phyloP scores from a whole-genome alignment of 2,329 filamentous ascomycete genomes.

The Chaetothyriales sp. region DNA sequence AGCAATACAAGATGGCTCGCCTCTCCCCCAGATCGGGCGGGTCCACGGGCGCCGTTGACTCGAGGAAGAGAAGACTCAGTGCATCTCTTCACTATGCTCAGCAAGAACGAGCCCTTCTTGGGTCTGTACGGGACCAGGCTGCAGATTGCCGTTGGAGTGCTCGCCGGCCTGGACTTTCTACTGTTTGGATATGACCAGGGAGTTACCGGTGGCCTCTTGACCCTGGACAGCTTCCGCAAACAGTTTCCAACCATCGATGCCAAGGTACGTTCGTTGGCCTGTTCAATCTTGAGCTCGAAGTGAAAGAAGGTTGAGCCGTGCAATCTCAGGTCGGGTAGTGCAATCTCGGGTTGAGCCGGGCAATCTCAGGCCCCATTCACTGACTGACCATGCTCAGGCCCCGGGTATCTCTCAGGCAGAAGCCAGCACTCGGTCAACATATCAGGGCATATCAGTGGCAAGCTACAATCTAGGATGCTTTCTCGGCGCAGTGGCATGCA shows the following conservation, averaged over 20 bases:
- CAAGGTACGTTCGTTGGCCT: neutral
- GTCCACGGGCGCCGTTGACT: too few relatives aligned
- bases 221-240: constrained; percentile 45
- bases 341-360: too few relatives aligned
- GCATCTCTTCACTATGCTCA: too few relatives aligned
- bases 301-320: too few relatives aligned
- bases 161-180: constrained; percentile 36
- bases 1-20: too few relatives aligned
- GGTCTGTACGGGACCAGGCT: constrained; percentile 51
- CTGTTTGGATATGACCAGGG: constrained; percentile 30
- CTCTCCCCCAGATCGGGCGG: too few relatives aligned
- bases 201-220: constrained; percentile 61
- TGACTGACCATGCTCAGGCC: neutral
- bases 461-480: constrained; percentile 38
- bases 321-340: too few relatives aligned
- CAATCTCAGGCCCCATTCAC: neutral
- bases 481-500: constrained; percentile 34
- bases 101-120: constrained; percentile 23
- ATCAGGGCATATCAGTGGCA: constrained; percentile 20
- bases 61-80: too few relatives aligned
- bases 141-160: constrained; percentile 53
- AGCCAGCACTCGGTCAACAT: constrained; percentile 1
- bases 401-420: constrained; percentile 2
- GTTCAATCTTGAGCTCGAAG: too few relatives aligned
- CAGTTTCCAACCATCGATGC: constrained; percentile 39